Conservation (phyloP, 768 basidiomycete species). For the Suillus placidus region DNA sequence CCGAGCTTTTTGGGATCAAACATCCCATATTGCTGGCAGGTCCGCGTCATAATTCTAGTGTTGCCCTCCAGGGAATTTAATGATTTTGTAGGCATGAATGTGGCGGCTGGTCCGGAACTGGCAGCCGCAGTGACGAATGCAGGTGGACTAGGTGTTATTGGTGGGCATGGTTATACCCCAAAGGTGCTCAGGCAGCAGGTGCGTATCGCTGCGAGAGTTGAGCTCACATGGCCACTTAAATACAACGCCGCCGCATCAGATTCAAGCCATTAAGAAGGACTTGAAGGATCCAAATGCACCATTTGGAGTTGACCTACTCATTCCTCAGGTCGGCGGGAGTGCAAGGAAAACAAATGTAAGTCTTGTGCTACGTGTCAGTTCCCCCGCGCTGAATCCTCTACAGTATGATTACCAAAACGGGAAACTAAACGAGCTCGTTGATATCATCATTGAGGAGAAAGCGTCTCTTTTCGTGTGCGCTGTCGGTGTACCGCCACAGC, state of each 20-base stretch:
- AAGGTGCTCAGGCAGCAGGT: slow-evolving; percentile 81
- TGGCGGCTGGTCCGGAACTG: slow-evolving; percentile 76
- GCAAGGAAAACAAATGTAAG: slow-evolving; percentile 90
- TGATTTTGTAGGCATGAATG: slow-evolving; percentile 54
- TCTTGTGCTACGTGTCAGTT: slow-evolving; percentile 1
- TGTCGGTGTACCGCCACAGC: slow-evolving; percentile 82
- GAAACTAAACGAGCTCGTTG: slow-evolving; percentile 77
- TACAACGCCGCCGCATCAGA: slow-evolving; percentile 42
- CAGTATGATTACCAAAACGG: slow-evolving; percentile 92
- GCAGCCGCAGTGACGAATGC: slow-evolving; percentile 95
- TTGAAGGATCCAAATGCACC: slow-evolving; percentile 76
- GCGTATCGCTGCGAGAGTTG: slow-evolving; percentile 18
- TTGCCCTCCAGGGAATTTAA: slow-evolving; percentile 31
- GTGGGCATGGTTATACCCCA: slow-evolving; percentile 85
- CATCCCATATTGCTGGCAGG: slow-evolving; percentile 89
- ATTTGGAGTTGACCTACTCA: slow-evolving; percentile 89
- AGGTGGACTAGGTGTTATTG: slow-evolving; percentile 91
- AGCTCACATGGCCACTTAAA: slow-evolving; percentile 19
- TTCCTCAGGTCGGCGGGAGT: slow-evolving; percentile 84
- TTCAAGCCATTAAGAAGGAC: slow-evolving; percentile 69
- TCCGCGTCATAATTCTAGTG: slow-evolving; percentile 29
- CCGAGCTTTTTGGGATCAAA: slow-evolving; percentile 84
- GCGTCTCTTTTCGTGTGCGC: slow-evolving; percentile 89
- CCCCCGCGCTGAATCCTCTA: slow-evolving; percentile 2
- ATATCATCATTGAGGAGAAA: slow-evolving; percentile 93